Evolutionary conservation across 192 early-diverging fungal species (phyloP), one percentile per base, ranked within the genome.

Genomic region (Coemansia sp.): DNA sequence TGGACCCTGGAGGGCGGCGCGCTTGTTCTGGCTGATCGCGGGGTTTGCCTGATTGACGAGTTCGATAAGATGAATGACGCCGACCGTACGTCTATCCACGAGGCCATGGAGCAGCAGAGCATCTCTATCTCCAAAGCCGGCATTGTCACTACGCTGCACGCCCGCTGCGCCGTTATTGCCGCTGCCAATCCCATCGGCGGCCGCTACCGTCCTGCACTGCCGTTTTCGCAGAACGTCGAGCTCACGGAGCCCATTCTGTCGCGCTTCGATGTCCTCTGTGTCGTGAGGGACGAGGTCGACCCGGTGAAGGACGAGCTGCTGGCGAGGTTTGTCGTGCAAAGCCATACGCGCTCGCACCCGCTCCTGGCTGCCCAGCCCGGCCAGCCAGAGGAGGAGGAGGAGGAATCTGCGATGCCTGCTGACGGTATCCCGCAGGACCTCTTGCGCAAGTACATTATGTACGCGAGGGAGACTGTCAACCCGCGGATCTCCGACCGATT

Each of bases 211-310:
- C 66, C 86, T 93, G n/a, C 89, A 92, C 87, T 97, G 21, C 91
- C 95, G 0, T 96, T 99, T 64, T 94, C 94, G 38, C 91, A 95
- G 76, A 99, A 99, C 70, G 97, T 99, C 21, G 95, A 99, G 77
- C 83, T 99, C 67, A 99, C 97, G 0, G 97, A 99, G 72, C 97
- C 97, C 17, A 99, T 99, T 70, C 72, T 99, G 70, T 99, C 97
- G 25, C 95, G 97, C 74, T 99, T 99, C 66, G 97, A 99, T 83
- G 88, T 96, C 2, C 87, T 99, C 1, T 97, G 95, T 74, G 97
- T 99, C 9, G 95, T 99, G 29, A 89, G 94, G 67, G 97, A 99
- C 82, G 87, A 87, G 53, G 90, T 95, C 50, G 92, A 99, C 65
- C 94, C 95, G 0, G 86, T 93, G n/a, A 76, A 86, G 48, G 97